Conservation (phyloP, 352 stramenopile genomes). For the Pythium rishiriense region DNA sequence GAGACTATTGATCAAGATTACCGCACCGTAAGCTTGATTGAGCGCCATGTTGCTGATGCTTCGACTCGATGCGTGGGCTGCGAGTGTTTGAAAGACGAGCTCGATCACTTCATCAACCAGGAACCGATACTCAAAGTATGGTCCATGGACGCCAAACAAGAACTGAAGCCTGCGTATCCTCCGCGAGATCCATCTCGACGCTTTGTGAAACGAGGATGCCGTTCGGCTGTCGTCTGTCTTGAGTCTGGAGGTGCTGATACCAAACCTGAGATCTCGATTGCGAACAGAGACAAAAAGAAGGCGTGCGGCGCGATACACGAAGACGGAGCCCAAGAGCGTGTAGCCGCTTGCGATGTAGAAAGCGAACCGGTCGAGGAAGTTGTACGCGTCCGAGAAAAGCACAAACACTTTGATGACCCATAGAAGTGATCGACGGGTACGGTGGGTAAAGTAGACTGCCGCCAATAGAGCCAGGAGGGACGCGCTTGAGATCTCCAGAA, state of each 20-base stretch:
- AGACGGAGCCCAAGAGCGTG: background rate
- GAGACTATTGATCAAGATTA: slow-evolving; percentile 18
- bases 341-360: slow-evolving; percentile 2
- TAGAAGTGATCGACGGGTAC: slow-evolving; percentile 3
- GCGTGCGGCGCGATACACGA: background rate
- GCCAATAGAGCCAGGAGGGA: background rate
- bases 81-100: slow-evolving; percentile 8
- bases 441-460: slow-evolving; percentile 3
- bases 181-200: background rate
- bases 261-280: slow-evolving; percentile 8
- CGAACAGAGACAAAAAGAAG: slow-evolving; percentile 4
- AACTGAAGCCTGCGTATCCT: background rate
- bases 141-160: background rate
- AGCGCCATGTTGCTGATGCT: slow-evolving; percentile 18
- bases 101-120: slow-evolving; percentile 7
- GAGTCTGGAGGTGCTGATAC: background rate
- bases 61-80: slow-evolving; percentile 3
- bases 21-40: slow-evolving; percentile 16
- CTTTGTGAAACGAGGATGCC: background rate
- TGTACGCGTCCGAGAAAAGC: slow-evolving; percentile 8
- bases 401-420: slow-evolving; percentile 21
- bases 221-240: background rate
- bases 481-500: slow-evolving; percentile 13
- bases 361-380: slow-evolving; percentile 11
- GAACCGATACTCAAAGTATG: slow-evolving; percentile 16